Base-by-base conservation (phyloP, 345 rosid genomes). In the Excoecaria cochinchinensis region DNA sequence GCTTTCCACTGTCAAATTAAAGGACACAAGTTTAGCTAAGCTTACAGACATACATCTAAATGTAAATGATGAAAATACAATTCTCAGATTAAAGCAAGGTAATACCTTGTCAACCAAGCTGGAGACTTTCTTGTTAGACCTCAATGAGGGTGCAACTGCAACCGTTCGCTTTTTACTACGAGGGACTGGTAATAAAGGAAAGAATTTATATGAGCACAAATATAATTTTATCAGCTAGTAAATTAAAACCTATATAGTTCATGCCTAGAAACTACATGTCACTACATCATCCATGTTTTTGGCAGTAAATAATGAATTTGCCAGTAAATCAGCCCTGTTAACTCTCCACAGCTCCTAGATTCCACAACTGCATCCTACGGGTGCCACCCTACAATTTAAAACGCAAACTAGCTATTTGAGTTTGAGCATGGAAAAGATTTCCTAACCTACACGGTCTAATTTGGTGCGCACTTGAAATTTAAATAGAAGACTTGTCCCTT, bases 91-190 rank as follows among this genome's bases (percentile, higher is more conserved):
- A 64, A 74, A 74, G 63, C 74, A 58, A 65, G 62, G 14, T 10
- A 63, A 58, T 86, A 91, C 99, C 99, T 93, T 93, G 84, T 93
- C 97, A 80, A 95, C 99, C 90, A 95, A 81, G 82, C 89, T 89
- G 16, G 98, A 91, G 70, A 93, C 99, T 86, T 89, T 93, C 85
- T 95, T 93, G 71, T 91, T 95, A 74, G 97, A 89, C 85, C 89
- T 89, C 88, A 95, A 81, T 69, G 97, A 82, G 31, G 98, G 86
- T 78, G 93, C 87, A 47, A 81, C 87, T 51, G 91, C 82, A 47
- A 87, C 88, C 5, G 97, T 83, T 77, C 97, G 86, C 86, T 87
- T 95, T 78, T 95, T 95, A 69, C 61, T 71, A 74, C 99, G 92
- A 57, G 76, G 48, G 77, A 85, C 99, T 95, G 86, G 53, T 40